Base-by-base conservation (phyloP, 177 flowering plant genomes). In the Telopea speciosissima region DNA sequence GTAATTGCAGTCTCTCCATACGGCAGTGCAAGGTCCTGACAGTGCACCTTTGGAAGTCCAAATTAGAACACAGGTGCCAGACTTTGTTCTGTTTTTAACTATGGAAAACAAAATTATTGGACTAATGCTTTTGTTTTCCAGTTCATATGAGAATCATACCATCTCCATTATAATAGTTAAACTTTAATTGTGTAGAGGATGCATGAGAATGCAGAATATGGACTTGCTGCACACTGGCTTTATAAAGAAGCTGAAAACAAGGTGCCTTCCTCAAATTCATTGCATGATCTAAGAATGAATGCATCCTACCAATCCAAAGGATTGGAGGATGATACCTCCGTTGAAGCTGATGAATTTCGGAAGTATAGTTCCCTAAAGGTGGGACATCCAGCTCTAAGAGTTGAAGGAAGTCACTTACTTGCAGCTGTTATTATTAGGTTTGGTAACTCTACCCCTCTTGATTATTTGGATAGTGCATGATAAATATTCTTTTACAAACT, bases 141-240 rank as follows among this genome's bases (percentile, higher is more conserved):
- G 40, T n/a, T 66, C 0, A 16, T 60, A 74, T 24, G 31, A 23
- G 58, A 33, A 62, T 40, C 13, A 49, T 49, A 16, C 54, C 8
- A 49, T 49, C 19, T 12, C 8, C 54, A 26, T 8, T 62, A 61
- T 70, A 42, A 70, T 59, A 62, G 24, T 68, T n/a, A 63, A 49
- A 42, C 76, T 62, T 70, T 36, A 19, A 54, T 22, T 75, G 67
- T 81, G 40, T 68, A 93, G 98, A 84, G 86, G 74, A 93, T 93
- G 98, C 98, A 93, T 69, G 96, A 90, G 73, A 81, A 90, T 83
- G 98, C 98, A 68, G 98, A 93, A 76, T 92, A 88, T 82, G 98
- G 98, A 68, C 88, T 89, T 78, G 98, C 97, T 73, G 98, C 98
- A 24, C 98, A 93, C 74, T 93, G 98, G 98, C 96, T 93, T 71